Evolutionary conservation across 208 protist genomes (phyloP).

Genomic region (Trypanosoma scelopori): DNA sequence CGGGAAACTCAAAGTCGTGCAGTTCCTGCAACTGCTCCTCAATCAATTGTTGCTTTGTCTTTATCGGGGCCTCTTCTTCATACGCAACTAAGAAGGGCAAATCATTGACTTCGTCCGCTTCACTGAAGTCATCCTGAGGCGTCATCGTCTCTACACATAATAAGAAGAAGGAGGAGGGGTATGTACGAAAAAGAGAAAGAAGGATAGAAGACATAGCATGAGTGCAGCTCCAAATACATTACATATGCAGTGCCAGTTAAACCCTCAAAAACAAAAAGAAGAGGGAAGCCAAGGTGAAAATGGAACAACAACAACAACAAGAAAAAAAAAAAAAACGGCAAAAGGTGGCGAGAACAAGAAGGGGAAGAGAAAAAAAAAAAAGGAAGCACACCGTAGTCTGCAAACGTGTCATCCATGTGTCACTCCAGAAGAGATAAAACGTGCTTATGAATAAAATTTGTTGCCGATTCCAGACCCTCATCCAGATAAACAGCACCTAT

Average conservation of each 20-base stretch:
- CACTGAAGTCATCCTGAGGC: neutral
- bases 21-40: conserved; percentile 59
- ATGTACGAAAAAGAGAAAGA: conserved; percentile 19
- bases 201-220: conserved; percentile 7
- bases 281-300: too few species aligned
- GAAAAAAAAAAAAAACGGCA: too few species aligned
- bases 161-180: conserved; percentile 1
- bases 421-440: conserved; percentile 48
- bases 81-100: conserved; percentile 46
- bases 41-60: conserved; percentile 68
- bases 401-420: neutral
- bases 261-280: conserved; percentile 9
- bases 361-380: conserved; percentile 12
- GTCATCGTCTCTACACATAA: conserved; percentile 14
- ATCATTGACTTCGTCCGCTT: conserved; percentile 19
- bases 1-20: conserved; percentile 48
- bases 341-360: neutral
- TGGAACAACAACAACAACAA: neutral
- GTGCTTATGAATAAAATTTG: conserved; percentile 53
- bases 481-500: conserved; percentile 73
- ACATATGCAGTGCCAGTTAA: neutral
- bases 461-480: conserved; percentile 46
- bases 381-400: neutral
- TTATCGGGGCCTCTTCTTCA: conserved; percentile 60
- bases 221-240: neutral